Evolutionary conservation across 768 basidiomycete species (phyloP), one percentile per base, ranked within the genome.

Genomic region (Leucocoprinus leucothites): DNA sequence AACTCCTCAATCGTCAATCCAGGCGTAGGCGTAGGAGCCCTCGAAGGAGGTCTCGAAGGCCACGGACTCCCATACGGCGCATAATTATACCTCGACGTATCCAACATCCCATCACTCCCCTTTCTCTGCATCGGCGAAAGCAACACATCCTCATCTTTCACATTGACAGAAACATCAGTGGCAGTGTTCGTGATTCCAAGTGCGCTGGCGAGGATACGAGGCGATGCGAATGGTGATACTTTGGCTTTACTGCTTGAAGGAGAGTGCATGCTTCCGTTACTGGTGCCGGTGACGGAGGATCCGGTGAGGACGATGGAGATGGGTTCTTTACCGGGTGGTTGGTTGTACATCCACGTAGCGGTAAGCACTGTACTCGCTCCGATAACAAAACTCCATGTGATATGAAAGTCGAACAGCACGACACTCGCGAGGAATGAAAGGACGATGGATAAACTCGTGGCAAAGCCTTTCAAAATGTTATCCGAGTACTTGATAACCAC

Each of bases 381-480:
- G 28, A 95, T 76, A 59, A 97, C 65, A 71, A 99, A 98, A 1
- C 86, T 82, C 9, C 84, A 79, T 2, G 96, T 96, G 66, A 98
- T 90, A 34, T 77, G 74, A 69, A 96, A 97, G 65, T 91, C 81
- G 74, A 99, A 99, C 43, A 98, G 80, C 26, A 82, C 82, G 59
- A 98, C 92, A 43, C 89, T 91, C 1, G 94, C 93, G 57, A 96
- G 82, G 83, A 96, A 99, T 49, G 94, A 95, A 38, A 98, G 74
- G 54, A 98, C 85, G 72, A 98, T 99, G 58, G 89, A 90, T 41
- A 98, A 79, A 59, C 86, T 89, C 1, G 96, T 99, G 3, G 96
- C 96, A 64, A 99, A 99, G n/a, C 96, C 96, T 67, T 97, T 96
- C 64, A 92, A 76, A 62, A 91, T 92, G 67, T 97, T 98, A 71